Percentiles rank a stretch among this genome's conserved stretches.
phyloP scores from a whole-genome alignment of 225 moss, liverwort and hornwort genomes.

The Takakia lepidozioides region DNA sequence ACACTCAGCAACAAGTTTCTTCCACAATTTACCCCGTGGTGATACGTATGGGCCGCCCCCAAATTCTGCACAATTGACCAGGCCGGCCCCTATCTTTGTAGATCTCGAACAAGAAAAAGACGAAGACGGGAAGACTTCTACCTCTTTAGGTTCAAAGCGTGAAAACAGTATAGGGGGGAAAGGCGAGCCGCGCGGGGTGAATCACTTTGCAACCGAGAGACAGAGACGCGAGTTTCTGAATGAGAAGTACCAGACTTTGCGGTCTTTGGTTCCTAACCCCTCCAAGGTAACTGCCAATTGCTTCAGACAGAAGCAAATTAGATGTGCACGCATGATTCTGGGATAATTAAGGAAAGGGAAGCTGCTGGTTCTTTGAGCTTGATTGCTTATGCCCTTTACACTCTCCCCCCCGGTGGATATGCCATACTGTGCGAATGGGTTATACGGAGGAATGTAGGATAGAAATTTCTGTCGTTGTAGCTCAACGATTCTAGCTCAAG shows the following conservation, averaged over 20 bases:
- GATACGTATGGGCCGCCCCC: constrained; percentile 3
- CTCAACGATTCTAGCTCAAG: too few relatives aligned
- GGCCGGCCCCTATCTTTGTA: constrained; percentile 24
- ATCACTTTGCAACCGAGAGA: constrained; percentile 88
- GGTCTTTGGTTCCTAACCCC: constrained; percentile 88
- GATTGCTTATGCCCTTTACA: too few relatives aligned
- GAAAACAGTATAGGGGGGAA: constrained; percentile 8
- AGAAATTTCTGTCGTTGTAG: too few relatives aligned
- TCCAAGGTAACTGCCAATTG: constrained; percentile 98
- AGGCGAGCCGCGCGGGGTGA: constrained; percentile 59
- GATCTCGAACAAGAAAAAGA: constrained; percentile 36
- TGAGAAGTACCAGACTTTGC: constrained; percentile 92
- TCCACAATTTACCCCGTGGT: constrained; percentile 20
- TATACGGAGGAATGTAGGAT: too few relatives aligned
- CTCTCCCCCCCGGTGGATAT: too few relatives aligned
- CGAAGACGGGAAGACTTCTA: constrained; percentile 20
- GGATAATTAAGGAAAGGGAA: too few relatives aligned
- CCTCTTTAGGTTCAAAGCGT: constrained; percentile 21
- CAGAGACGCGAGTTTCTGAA: constrained; percentile 89
- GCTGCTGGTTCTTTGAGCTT: too few relatives aligned
- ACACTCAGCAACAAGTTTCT: constrained; percentile 22
- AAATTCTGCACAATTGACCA: constrained; percentile 7
- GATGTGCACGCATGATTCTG: too few relatives aligned
- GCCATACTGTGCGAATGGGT: too few relatives aligned
- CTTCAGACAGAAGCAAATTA: too few relatives aligned